Conservation (phyloP, 352 stramenopile genomes). For the Pythium rhizo-oryzae region DNA sequence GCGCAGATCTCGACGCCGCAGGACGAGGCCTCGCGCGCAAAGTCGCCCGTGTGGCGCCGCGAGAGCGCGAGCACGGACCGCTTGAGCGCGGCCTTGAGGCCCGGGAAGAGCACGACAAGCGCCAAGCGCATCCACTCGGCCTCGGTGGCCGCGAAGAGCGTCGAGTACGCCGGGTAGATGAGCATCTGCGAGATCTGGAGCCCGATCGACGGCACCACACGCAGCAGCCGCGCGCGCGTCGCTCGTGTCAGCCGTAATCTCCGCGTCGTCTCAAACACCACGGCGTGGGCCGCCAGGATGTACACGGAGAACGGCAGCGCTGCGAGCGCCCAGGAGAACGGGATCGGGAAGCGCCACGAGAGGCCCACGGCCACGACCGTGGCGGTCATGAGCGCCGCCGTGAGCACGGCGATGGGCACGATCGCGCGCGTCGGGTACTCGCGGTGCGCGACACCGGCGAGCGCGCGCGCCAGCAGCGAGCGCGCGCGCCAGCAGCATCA, state of each 20-base stretch:
- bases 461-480: too few relatives aligned
- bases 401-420: not conserved
- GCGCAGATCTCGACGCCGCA: slow-evolving; percentile 17
- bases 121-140: not conserved
- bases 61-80: not conserved
- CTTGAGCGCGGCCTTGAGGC: slow-evolving; percentile 10
- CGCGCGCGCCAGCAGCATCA: too few relatives aligned
- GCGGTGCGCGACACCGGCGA: not conserved
- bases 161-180: slow-evolving; percentile 15
- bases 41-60: not conserved
- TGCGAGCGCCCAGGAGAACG: slow-evolving; percentile 7
- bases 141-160: not conserved
- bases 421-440: not conserved
- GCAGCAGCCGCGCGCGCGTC: not conserved
- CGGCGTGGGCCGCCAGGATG: not conserved
- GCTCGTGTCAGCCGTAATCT: not conserved
- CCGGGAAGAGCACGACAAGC: slow-evolving; percentile 7
- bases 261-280: slow-evolving; percentile 14
- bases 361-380: not conserved
- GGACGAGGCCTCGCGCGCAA: slow-evolving; percentile 1
- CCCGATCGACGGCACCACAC: slow-evolving; percentile 9
- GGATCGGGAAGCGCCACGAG: slow-evolving; percentile 24
- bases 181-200: slow-evolving; percentile 20
- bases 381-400: too few relatives aligned
- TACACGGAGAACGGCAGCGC: not conserved